These are phyloP conservation scores for Globomyces sp. DNA, from an alignment of 371 early-diverging fungal genomes.

Conservation along the genomic window DNA sequence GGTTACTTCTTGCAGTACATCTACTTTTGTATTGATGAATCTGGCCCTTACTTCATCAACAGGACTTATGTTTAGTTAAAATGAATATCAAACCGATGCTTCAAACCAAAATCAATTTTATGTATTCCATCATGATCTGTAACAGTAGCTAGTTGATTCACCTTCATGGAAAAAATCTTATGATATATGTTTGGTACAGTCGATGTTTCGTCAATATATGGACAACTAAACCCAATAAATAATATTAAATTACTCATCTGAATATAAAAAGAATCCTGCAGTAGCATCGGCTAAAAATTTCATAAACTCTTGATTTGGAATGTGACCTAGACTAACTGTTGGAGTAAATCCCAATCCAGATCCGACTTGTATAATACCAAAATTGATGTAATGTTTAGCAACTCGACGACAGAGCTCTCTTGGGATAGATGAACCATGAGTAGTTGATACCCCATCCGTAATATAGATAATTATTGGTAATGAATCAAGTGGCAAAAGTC, in stretches of 20 bases:
- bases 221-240: constrained; percentile 24
- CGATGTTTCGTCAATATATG: constrained; percentile 30
- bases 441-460: constrained; percentile 79
- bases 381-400: constrained; percentile 63
- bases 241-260: constrained; percentile 29
- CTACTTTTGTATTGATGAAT: constrained; percentile 35
- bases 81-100: constrained; percentile 39
- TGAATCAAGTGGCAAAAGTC: constrained; percentile 65
- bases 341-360: constrained; percentile 64
- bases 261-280: constrained; percentile 76
- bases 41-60: constrained; percentile 61
- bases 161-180: constrained; percentile 6
- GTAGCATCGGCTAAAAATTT: constrained; percentile 76
- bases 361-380: constrained; percentile 83
- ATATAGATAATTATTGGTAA: constrained; percentile 69
- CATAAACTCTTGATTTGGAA: constrained; percentile 83
- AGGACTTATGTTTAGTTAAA: constrained; percentile 54
- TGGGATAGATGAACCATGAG: constrained; percentile 52
- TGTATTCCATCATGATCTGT: too few species aligned
- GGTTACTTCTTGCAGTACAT: constrained; percentile 18
- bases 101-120: not conserved
- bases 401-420: constrained; percentile 48
- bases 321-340: constrained; percentile 72
- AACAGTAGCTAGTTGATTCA: too few species aligned
- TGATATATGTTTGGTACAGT: constrained; percentile 13